phyloP scores from a whole-genome alignment of 2,329 filamentous ascomycete species.

The Trichoderma sp. region DNA sequence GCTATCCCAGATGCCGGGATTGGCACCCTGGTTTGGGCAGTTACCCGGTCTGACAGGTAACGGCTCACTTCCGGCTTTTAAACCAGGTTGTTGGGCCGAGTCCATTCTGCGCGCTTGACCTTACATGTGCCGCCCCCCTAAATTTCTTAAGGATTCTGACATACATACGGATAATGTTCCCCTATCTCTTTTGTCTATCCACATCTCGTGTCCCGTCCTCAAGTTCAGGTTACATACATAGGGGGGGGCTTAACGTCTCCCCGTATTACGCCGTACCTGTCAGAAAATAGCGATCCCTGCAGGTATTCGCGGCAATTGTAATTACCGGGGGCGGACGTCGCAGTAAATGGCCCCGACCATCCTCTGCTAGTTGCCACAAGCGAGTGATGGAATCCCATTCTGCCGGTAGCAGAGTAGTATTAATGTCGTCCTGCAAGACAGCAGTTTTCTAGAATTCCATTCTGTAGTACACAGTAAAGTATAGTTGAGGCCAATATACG shows the following conservation, averaged over 20 bases:
- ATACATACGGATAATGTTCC: neutral
- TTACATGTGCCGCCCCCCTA: neutral
- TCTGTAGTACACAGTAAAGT: neutral
- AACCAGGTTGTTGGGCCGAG: neutral
- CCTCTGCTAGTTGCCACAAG: neutral
- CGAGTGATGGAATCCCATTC: neutral
- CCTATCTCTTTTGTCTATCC: neutral
- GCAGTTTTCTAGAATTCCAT: neutral
- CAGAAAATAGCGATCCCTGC: neutral
- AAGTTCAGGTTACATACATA: neutral
- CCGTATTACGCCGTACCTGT: neutral
- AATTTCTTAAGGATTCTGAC: neutral
- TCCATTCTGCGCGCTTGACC: neutral
- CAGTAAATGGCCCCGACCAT: neutral
- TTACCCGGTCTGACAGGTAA: neutral
- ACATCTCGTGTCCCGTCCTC: neutral
- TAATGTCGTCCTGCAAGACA: neutral
- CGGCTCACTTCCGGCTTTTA: neutral
- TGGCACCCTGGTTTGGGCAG: neutral
- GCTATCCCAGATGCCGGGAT: neutral
- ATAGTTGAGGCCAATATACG: neutral
- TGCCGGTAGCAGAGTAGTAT: neutral
- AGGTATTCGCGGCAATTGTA: neutral
- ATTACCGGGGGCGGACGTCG: neutral
- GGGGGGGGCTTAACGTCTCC: neutral